A percentile compares a stretch with the other conserved stretches of the same genome.
Evolutionary conservation across 805 yeast species (phyloP).

Genomic region (Yamadazyma takamatsuzukensis): DNA sequence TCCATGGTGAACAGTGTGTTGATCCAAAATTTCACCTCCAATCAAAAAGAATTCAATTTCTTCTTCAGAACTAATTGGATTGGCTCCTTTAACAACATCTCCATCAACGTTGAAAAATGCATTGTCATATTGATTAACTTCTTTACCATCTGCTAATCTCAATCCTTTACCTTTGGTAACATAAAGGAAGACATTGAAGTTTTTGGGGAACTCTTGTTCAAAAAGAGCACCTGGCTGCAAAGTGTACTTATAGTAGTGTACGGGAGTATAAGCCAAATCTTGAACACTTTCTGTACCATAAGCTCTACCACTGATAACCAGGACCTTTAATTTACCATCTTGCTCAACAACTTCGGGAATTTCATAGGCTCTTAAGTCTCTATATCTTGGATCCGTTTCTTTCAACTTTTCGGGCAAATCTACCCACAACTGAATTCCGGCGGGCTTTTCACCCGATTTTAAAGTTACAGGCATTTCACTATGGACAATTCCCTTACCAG

Average conservation of each 20-base stretch:
- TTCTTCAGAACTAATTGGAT: constrained; percentile 37
- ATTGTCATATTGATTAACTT: constrained; percentile 44
- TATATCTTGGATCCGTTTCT: constrained; percentile 66
- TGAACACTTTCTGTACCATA: constrained; percentile 72
- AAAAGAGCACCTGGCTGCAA: constrained; percentile 65
- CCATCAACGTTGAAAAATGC: constrained; percentile 72
- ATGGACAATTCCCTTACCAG: constrained; percentile 84
- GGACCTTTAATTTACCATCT: constrained; percentile 58
- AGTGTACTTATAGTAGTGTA: constrained; percentile 64
- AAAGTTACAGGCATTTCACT: constrained; percentile 76
- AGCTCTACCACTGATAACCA: constrained; percentile 73
- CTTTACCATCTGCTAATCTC: constrained; percentile 40
- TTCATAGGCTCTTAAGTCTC: constrained; percentile 68
- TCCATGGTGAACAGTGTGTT: constrained; percentile 80
- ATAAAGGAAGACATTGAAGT: constrained; percentile 69
- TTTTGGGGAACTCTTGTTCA: constrained; percentile 53
- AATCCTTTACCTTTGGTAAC: constrained; percentile 57
- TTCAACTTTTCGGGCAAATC: constrained; percentile 68
- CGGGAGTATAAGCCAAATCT: constrained; percentile 80
- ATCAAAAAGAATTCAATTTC: constrained; percentile 64
- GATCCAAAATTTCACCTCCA: constrained; percentile 73
- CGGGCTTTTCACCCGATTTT: constrained; percentile 42
- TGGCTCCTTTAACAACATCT: constrained; percentile 49
- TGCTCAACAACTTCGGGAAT: constrained; percentile 66
- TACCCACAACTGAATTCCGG: constrained; percentile 86